Conservation (phyloP, 2,329 filamentous ascomycete genomes). For the Juglanconis juglandina region DNA sequence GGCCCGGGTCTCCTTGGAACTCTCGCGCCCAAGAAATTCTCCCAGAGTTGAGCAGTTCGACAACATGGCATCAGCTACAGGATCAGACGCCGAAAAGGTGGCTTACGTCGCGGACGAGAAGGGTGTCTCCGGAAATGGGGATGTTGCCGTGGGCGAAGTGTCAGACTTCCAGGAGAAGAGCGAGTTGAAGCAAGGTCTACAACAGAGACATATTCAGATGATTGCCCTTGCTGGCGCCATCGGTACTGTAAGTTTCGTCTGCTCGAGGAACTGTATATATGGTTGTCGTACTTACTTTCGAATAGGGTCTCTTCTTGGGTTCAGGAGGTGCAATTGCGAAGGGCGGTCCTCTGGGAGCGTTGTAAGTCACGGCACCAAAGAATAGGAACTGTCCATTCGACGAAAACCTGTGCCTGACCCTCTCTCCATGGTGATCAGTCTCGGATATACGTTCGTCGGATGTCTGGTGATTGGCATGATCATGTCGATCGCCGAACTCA, state of each 20-base stretch:
- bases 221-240: conserved; percentile 15
- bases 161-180: conserved; percentile 2
- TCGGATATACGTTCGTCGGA: conserved; percentile 9
- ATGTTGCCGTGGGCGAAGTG: neutral
- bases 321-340: conserved; percentile 5
- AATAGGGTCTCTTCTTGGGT: conserved; percentile 6
- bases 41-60: too few species aligned
- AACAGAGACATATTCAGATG: conserved; percentile 11
- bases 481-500: conserved; percentile 7
- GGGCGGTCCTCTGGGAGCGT: conserved; percentile 3
- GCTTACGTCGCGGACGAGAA: conserved; percentile 1
- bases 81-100: neutral
- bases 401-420: neutral
- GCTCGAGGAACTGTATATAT: conserved; percentile 23
- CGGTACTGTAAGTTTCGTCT: neutral
- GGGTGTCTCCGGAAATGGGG: conserved; percentile 2
- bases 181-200: conserved; percentile 4
- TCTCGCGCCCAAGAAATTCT: too few species aligned
- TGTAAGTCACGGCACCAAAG: neutral
- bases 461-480: conserved; percentile 8
- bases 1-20: too few species aligned
- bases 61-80: neutral
- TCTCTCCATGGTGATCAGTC: neutral
- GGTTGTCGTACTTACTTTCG: neutral
- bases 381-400: too few species aligned